A percentile compares a stretch with the other conserved stretches of the same genome.
These are phyloP conservation scores for Trichoderma citrinoviride DNA, from an alignment of 2,329 filamentous ascomycete genomes.

Conservation along the genomic window DNA sequence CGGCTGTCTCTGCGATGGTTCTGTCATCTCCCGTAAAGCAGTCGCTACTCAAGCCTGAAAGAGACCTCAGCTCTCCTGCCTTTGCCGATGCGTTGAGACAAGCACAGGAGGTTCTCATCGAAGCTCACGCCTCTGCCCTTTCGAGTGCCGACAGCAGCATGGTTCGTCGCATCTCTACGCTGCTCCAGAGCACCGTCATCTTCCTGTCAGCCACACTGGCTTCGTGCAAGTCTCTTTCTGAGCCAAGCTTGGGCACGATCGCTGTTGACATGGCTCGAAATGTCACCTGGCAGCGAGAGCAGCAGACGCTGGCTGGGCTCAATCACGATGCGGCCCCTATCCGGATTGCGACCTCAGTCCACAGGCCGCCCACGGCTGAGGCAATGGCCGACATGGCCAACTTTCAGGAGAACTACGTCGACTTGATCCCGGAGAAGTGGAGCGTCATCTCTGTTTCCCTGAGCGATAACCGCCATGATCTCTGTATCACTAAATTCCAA, in stretches of 20 bases:
- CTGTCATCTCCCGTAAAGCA: not conserved
- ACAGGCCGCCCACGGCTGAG: constrained; percentile 45
- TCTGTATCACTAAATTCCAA: constrained; percentile 85
- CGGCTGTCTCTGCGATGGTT: constrained; percentile 56
- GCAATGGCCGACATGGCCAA: constrained; percentile 52
- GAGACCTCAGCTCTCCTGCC: constrained; percentile 29
- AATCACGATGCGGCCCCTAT: constrained; percentile 20
- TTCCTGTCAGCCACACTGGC: constrained; percentile 61
- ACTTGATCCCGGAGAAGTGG: constrained; percentile 81
- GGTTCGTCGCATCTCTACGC: constrained; percentile 61
- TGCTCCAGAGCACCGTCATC: constrained; percentile 64
- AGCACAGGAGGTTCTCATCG: constrained; percentile 63
- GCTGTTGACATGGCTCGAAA: constrained; percentile 69
- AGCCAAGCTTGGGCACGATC: constrained; percentile 59
- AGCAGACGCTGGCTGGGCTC: constrained; percentile 51
- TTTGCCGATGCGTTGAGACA: constrained; percentile 61
- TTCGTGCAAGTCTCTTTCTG: constrained; percentile 42
- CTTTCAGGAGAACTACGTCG: constrained; percentile 79
- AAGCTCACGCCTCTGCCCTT: constrained; percentile 59
- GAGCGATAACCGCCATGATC: constrained; percentile 76
- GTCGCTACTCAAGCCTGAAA: no score
- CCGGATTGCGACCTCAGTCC: constrained; percentile 30
- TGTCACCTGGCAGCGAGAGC: constrained; percentile 64
- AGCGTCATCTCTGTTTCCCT: constrained; percentile 81
- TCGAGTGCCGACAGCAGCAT: constrained; percentile 55